Evolutionary conservation across 441 rosid genomes (phyloP), one percentile per base, ranked within the genome.

Genomic region (Croton laevigatus): DNA sequence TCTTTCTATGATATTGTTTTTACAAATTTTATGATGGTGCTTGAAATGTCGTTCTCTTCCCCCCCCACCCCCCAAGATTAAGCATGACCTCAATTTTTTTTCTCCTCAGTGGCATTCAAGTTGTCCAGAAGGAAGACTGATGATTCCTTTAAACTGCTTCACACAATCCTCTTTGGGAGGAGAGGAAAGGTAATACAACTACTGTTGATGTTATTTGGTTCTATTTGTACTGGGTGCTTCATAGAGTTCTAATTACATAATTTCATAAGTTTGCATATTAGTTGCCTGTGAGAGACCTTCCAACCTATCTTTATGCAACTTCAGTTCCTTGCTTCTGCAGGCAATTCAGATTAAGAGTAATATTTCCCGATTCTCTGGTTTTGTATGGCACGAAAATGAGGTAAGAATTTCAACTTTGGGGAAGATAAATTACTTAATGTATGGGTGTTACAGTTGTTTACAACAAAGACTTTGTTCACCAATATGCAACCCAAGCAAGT

Each of bases 321-420:
- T 67, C 61, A 54, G 22, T 74, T 78, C 75, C 73, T 79, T 78
- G 27, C 62, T 76, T 69, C 72, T 74, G 85, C 91, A 94, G 99
- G 99, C 98, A 46, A 60, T 81, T 76, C 93, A 92, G 82, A 76
- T 94, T 71, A 94, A 87, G 90, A 87, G 87, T 73, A 87, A 94
- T 76, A 86, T 94, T 75, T 83, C 86, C 67, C 85, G 89, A 46
- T 94, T 94, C 79, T 94, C 99, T 75, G 99, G 99, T 66, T 94
- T 92, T 78, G 96, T 89, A 58, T 94, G 97, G 97, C 97, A 77
- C 82, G 96, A 83, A 64, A 83, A 94, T 74, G 97, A 90, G 99
- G 99, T 92, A 80, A 74, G 75, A 52, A 45, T 19, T 12, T 55
- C 63, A 44, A 46, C 57, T 46, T 27, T 70, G 45, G 55, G 61